Evolutionary conservation across 2,329 filamentous ascomycete species (phyloP).

Genomic region (Clarireedia monteithiana): DNA sequence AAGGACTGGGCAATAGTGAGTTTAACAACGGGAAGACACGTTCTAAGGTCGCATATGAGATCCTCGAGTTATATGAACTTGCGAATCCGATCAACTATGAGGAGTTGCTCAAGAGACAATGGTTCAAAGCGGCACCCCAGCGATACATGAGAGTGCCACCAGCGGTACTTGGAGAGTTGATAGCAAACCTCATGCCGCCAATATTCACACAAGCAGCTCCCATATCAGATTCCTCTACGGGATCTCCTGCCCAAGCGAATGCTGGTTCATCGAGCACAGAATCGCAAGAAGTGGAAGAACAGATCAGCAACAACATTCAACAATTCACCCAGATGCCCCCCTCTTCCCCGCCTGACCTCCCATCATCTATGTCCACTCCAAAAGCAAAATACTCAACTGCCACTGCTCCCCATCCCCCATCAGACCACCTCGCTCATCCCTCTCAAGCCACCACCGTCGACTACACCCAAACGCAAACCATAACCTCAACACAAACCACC

Average conservation of each 20-base stretch:
- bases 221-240: not conserved
- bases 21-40: conserved; percentile 27
- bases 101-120: conserved; percentile 46
- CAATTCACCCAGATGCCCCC: conserved; percentile 20
- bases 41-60: conserved; percentile 38
- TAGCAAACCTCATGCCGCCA: conserved; percentile 49
- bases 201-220: conserved; percentile 33
- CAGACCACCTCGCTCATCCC: not conserved
- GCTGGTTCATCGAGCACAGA: conserved; percentile 20
- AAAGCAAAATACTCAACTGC: no score
- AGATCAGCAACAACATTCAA: conserved; percentile 22
- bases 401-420: not conserved
- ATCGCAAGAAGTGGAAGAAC: conserved; percentile 25
- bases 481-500: conserved; percentile 1
- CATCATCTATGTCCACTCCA: no score
- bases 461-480: conserved; percentile 21
- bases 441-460: conserved; percentile 30
- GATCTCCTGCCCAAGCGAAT: not conserved
- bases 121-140: conserved; percentile 42
- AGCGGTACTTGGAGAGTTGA: conserved; percentile 47
- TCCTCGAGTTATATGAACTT: conserved; percentile 52
- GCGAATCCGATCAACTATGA: conserved; percentile 48
- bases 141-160: conserved; percentile 48
- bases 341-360: not conserved
- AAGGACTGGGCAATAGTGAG: conserved; percentile 43